Base-by-base conservation (phyloP, 2,329 filamentous ascomycete genomes). In the Alternaria solani region DNA sequence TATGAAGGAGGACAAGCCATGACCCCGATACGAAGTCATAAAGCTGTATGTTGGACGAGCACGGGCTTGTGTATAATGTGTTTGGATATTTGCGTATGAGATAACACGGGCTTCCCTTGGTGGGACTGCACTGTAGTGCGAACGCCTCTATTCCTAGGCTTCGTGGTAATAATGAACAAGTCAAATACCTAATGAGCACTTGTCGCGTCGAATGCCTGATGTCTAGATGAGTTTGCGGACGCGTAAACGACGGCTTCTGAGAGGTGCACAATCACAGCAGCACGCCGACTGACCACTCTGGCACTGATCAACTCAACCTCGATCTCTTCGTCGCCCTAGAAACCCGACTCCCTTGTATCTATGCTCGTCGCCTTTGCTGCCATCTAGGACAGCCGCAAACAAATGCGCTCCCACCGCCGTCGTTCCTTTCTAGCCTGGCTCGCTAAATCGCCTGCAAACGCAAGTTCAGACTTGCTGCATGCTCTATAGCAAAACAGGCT, bases 81-180 rank as follows among this genome's bases (percentile, higher is more conserved):
- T 75, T 64, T 69, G 65, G 65, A 61, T 65, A 69, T 59, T 65
- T 51, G 57, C 56, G 55, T 64, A 63, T 66, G 51, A 38, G 39
- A 43, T 57, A 44, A 48, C 51, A 34, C 20, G 62, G 55, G 51
- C 62, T 62, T 66, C 49, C 62, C 34, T 64, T 62, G 67, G 66
- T 55, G 63, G 42, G 70, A 41, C 66, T 51, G 63, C 64, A 61
- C 59, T 64, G 64, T 70, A 61, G 71, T 70, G 66, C 68, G 68
- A 63, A 69, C 58, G 60, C 65, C 65, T 72, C 62, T 62, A 60
- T 65, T 58, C 8, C 56, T 68, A 67, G 70, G 64, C 64, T 72
- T 69, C 67, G 66, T 70, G 58, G 65, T 72, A 74, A 74, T 75
- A 71, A 68, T 72, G 62, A 65, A 67, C 66, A 70, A 66, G 67